These are phyloP conservation scores for Lyophyllum decastes DNA, from an alignment of 768 basidiomycete species.

Conservation along the genomic window DNA sequence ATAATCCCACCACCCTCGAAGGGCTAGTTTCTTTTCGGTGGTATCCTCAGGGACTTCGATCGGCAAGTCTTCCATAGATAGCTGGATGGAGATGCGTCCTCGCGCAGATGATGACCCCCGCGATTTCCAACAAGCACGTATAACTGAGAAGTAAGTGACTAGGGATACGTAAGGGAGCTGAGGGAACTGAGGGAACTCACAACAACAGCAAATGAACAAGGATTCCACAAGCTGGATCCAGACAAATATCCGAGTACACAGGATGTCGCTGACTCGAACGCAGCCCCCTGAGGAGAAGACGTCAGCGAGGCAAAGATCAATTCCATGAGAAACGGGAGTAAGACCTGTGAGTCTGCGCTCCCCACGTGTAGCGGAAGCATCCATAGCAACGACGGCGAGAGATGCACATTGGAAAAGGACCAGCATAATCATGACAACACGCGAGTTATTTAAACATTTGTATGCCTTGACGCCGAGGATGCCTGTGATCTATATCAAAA, in stretches of 20 bases:
- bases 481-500: slow-evolving; percentile 49
- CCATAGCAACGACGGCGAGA: slow-evolving; percentile 40
- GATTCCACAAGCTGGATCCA: slow-evolving; percentile 54
- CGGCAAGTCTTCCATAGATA: slow-evolving; percentile 44
- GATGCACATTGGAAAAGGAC: slow-evolving; percentile 43
- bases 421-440: slow-evolving; percentile 48
- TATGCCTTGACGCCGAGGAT: slow-evolving; percentile 70
- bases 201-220: slow-evolving; percentile 60
- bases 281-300: slow-evolving; percentile 45
- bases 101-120: slow-evolving; percentile 49
- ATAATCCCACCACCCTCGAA: slow-evolving; percentile 60
- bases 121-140: slow-evolving; percentile 57
- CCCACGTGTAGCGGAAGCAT: slow-evolving; percentile 38
- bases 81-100: slow-evolving; percentile 54
- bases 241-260: slow-evolving; percentile 42
- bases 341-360: slow-evolving; percentile 51
- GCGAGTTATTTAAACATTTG: slow-evolving; percentile 61
- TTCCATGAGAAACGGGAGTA: neutral
- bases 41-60: slow-evolving; percentile 29
- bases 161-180: too few relatives aligned
- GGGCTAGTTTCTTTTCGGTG: slow-evolving; percentile 23
- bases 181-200: slow-evolving; percentile 40
- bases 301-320: neutral
- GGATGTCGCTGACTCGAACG: slow-evolving; percentile 32
- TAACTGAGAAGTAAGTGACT: slow-evolving; percentile 35